These are phyloP conservation scores for Alternaria sp. DNA, from an alignment of 2,329 filamentous ascomycete genomes.

Conservation along the genomic window DNA sequence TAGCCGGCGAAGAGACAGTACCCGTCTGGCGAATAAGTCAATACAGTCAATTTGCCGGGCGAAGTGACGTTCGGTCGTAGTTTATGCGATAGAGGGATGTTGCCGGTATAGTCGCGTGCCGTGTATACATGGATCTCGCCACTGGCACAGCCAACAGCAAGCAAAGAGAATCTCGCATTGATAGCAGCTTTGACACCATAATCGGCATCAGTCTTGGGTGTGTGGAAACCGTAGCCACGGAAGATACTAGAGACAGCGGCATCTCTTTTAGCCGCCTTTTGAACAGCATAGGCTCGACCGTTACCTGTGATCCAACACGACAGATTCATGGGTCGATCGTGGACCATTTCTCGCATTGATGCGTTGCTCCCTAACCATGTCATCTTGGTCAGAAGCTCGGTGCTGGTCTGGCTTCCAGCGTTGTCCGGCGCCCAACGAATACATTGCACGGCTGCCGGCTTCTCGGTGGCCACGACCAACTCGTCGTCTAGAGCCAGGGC, in stretches of 20 bases:
- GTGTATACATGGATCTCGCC: slow-evolving; percentile 88
- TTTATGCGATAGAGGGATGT: slow-evolving; percentile 85
- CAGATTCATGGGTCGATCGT: slow-evolving; percentile 95
- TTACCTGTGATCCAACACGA: slow-evolving; percentile 90
- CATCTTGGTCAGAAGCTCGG: slow-evolving; percentile 88
- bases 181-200: slow-evolving; percentile 78
- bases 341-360: slow-evolving; percentile 81
- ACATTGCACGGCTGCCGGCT: slow-evolving; percentile 93
- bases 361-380: slow-evolving; percentile 81
- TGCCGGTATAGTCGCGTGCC: slow-evolving; percentile 90
- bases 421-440: slow-evolving; percentile 92
- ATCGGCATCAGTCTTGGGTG: slow-evolving; percentile 65
- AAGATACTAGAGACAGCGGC: slow-evolving; percentile 72
- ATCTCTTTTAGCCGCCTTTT: slow-evolving; percentile 60
- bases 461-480: slow-evolving; percentile 86
- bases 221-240: slow-evolving; percentile 89
- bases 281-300: slow-evolving; percentile 88
- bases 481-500: slow-evolving; percentile 91
- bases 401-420: slow-evolving; percentile 82
- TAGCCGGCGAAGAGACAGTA: slow-evolving; percentile 96
- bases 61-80: slow-evolving; percentile 73
- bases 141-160: slow-evolving; percentile 82
- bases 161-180: slow-evolving; percentile 92
- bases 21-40: slow-evolving; percentile 91
- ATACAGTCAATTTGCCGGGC: slow-evolving; percentile 73